phyloP scores from a whole-genome alignment of 1,139 yeast genomes.

The Protomyces lactucae-debilis region DNA sequence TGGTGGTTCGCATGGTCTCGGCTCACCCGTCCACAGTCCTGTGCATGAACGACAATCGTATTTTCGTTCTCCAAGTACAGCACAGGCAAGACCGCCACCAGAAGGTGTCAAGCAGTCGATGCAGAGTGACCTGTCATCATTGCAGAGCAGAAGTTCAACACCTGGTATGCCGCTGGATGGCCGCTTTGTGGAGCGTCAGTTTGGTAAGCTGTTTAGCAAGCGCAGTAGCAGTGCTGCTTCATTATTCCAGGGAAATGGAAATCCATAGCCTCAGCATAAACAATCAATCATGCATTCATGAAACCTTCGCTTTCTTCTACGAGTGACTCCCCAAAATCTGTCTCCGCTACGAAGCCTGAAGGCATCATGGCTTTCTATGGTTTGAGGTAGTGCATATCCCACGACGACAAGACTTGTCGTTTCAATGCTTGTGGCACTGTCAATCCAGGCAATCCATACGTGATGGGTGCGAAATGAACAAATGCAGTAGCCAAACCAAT shows the following conservation, averaged over 20 bases:
- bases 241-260: neutral
- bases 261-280: neutral
- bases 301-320: no score
- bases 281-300: no score
- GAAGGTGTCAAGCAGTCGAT: neutral
- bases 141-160: neutral
- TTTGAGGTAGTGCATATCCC: constrained; percentile 78
- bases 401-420: constrained; percentile 71
- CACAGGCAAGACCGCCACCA: neutral
- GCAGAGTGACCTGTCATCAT: neutral
- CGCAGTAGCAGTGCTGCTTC: neutral
- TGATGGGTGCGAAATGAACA: constrained; percentile 71
- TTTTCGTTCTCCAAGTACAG: neutral
- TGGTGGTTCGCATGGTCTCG: neutral
- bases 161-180: neutral
- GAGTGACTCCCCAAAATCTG: no score
- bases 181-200: neutral
- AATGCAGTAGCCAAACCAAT: constrained; percentile 58
- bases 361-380: constrained; percentile 36
- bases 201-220: neutral
- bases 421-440: constrained; percentile 58
- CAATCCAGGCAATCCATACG: constrained; percentile 72
- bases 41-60: neutral
- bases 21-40: neutral
- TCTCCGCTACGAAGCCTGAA: no score